phyloP scores from a whole-genome alignment of 306 rosid species.

The Pterocarpus macrocarpus region DNA sequence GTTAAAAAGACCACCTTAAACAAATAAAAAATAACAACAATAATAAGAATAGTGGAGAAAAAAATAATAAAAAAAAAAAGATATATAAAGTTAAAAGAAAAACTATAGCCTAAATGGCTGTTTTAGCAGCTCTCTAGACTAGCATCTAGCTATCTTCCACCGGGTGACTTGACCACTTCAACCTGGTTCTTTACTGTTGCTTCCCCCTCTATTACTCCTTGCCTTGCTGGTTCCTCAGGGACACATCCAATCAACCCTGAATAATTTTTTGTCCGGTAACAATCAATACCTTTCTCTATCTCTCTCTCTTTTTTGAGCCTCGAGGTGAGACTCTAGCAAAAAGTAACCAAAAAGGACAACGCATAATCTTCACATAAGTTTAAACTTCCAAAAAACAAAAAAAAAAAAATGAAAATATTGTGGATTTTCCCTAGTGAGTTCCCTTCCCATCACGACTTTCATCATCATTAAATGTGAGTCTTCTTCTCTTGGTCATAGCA shows the following conservation, averaged over 20 bases:
- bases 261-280: constrained; percentile 41
- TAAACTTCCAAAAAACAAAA: constrained; percentile 16
- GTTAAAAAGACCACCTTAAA: constrained; percentile 22
- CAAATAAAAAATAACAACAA: background rate
- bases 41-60: constrained; percentile 23
- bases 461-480: constrained; percentile 57
- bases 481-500: constrained; percentile 63
- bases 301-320: background rate
- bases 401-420: background rate
- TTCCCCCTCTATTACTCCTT: constrained; percentile 39
- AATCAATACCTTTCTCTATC: constrained; percentile 45
- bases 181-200: constrained; percentile 45
- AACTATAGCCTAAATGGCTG: constrained; percentile 49
- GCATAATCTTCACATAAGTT: constrained; percentile 47
- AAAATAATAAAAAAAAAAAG: background rate
- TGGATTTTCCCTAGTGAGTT: constrained; percentile 43
- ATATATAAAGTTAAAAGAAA: constrained; percentile 17
- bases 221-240: constrained; percentile 42
- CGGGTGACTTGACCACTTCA: constrained; percentile 49
- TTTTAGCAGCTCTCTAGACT: constrained; percentile 51
- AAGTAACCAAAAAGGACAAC: constrained; percentile 34
- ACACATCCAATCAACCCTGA: constrained; percentile 47
- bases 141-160: constrained; percentile 46
- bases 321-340: constrained; percentile 35
- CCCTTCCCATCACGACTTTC: constrained; percentile 55